Evolutionary conservation across 2,329 filamentous ascomycete species (phyloP), one percentile per base, ranked within the genome.

Genomic region (Ophiostoma australiae): DNA sequence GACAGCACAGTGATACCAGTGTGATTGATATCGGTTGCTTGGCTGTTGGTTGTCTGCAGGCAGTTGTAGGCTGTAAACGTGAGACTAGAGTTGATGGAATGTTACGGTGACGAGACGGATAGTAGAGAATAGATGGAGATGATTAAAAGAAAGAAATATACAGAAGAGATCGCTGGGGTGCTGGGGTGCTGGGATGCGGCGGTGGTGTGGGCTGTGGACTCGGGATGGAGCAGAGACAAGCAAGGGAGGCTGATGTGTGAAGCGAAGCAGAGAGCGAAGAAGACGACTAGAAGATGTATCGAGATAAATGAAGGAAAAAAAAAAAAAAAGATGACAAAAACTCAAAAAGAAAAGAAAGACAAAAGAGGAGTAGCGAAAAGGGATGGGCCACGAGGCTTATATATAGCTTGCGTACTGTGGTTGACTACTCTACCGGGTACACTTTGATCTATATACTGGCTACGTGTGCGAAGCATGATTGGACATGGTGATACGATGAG

Each of bases 291-390:
- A 33, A 20, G 31, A 65, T 41, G 15, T 41, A 10, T 13, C 15
- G 39, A n/a, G 31, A 37, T 35, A 65, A 37, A 37, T 7, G 8
- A 10, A 37, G 6, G 7, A 63, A 63, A 63, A 35, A 8, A 33
- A 31, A 61, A 13, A 15, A 33, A 63, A 61, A 68, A 63, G 27
- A 33, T 1, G 15, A 20, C 31, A 63, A 35, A 23, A 27, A 37
- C 13, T n/a, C 65, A 55, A 69, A 52, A 35, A 61, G 70, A 23
- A 52, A 65, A 70, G 68, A 72, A 23, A 69, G 68, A 72, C 61
- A 69, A 48, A 67, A 65, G 31, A 65, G 61, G 61, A 65, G 20
- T 11, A 65, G 20, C 17, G 23, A 66, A 39, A 39, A 39, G 35
- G 63, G 35, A 39, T 37, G 35, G 15, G 20, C 35, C 31, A 63